Evolutionary conservation across 768 basidiomycete genomes (phyloP).

Genomic region (Daedaleopsis sinensis): DNA sequence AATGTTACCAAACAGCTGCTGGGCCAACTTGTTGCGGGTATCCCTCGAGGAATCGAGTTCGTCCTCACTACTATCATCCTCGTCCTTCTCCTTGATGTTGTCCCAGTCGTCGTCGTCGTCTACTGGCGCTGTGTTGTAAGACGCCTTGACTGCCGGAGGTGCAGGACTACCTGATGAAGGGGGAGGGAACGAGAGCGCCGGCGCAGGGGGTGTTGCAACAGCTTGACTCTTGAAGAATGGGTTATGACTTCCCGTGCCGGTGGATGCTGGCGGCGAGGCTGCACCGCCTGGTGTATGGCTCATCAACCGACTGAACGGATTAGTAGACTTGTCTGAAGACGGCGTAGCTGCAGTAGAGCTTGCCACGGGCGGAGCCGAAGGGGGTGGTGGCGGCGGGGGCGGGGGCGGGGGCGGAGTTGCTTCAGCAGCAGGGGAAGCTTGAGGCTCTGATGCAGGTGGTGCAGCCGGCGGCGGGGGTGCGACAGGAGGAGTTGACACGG

Average conservation of each 20-base stretch:
- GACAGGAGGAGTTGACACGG: conserved; percentile 49
- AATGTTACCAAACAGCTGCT: conserved; percentile 75
- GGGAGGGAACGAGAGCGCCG: conserved; percentile 39
- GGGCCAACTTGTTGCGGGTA: conserved; percentile 72
- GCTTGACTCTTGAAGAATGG: conserved; percentile 71
- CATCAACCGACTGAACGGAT: conserved; percentile 79
- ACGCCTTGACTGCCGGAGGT: conserved; percentile 53
- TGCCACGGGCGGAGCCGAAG: conserved; percentile 35
- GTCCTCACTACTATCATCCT: conserved; percentile 77
- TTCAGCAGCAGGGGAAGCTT: conserved; percentile 17
- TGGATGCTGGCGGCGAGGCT: conserved; percentile 36
- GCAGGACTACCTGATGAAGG: conserved; percentile 52
- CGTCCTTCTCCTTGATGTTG: conserved; percentile 71
- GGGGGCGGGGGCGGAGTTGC: conserved; percentile 38
- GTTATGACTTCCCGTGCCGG: conserved; percentile 59
- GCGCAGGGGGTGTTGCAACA: conserved; percentile 38
- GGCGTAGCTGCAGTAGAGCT: conserved; percentile 29
- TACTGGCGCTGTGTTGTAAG: conserved; percentile 64
- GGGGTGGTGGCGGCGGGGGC: conserved; percentile 42
- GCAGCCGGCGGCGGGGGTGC: conserved; percentile 43
- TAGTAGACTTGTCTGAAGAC: conserved; percentile 55
- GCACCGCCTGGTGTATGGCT: conserved; percentile 46
- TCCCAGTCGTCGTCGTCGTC: conserved; percentile 83
- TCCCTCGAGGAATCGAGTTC: conserved; percentile 69
- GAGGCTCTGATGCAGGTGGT: conserved; percentile 32